Evolutionary conservation across 2,329 filamentous ascomycete genomes (phyloP), one percentile per base, ranked within the genome.

Genomic region (Pestalotiopsis sp.): DNA sequence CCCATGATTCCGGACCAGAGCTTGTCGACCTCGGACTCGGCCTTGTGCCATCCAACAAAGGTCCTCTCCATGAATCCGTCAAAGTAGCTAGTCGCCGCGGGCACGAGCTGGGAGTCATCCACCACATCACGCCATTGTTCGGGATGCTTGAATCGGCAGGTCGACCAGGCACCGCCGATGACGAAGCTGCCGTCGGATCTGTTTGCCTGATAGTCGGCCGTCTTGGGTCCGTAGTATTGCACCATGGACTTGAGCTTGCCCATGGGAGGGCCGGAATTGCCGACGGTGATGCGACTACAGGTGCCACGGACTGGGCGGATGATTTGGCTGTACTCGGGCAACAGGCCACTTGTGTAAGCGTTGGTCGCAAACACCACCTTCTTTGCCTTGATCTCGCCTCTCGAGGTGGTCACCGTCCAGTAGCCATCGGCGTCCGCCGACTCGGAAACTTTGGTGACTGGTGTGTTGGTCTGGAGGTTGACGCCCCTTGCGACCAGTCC

Each of bases 31-130:
- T 76, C 70, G 3, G 81, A 80, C 3, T 74, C 76, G 44, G 75
- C 80, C n/a, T 81, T 70, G 60, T 84, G 81, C 84, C 83, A 85
- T 0, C 83, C 83, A 1, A 70, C 72, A 70, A 82, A 85, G 57
- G 75, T 75, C 1, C 78, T 73, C 69, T 84, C 82, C 82, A 86
- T 85, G 67, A 82, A 83, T 1, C 76, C 76, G 11, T 81, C 74
- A 70, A 83, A 86, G 68, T 85, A 80, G 26, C 73, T 63, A 48
- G 77, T 76, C 1, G 80, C 81, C 0, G 73, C 66, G 3, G 79
- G 76, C 38, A 85, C 82, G 4, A 81, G 69, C 3, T 70, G 75
- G 13, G 76, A 74, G 69, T 86, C 83, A 64, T 85, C 79, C 24
- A 75, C 77, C 58, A 79, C 81, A 38, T 81, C 74, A 69, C 81